These are phyloP conservation scores for Zalerion maritima DNA, from an alignment of 495 filamentous ascomycete genomes.

Conservation along the genomic window DNA sequence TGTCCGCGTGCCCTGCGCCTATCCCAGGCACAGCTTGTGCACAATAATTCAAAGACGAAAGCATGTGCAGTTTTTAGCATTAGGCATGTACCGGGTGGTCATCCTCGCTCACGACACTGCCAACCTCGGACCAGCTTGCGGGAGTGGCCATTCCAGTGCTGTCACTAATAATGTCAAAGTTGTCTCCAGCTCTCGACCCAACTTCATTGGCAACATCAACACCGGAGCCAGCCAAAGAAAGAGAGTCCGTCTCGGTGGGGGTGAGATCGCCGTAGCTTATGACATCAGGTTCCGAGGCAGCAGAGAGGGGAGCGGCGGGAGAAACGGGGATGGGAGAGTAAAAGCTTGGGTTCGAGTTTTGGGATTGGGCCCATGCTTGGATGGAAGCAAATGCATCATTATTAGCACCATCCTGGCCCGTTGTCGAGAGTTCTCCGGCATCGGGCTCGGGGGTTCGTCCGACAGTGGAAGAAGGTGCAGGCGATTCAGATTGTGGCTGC, in stretches of 20 bases:
- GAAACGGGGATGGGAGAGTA: conserved; percentile 36
- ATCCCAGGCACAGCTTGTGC: too few species aligned
- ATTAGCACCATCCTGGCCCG: conserved; percentile 22
- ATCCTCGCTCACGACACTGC: conserved; percentile 55
- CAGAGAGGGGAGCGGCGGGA: conserved; percentile 15
- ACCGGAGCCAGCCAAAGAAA: conserved; percentile 28
- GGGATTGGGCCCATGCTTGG: conserved; percentile 39
- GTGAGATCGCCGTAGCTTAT: conserved; percentile 33
- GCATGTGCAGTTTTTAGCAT: too few species aligned
- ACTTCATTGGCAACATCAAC: conserved; percentile 24
- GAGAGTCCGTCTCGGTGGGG: conserved; percentile 35
- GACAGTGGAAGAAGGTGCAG: not conserved
- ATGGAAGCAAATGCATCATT: conserved; percentile 36
- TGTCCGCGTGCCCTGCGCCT: too few species aligned
- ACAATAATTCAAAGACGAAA: too few species aligned
- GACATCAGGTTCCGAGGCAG: conserved; percentile 27
- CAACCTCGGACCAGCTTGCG: conserved; percentile 65
- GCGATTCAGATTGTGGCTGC: conserved; percentile 1
- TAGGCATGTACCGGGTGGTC: too few species aligned
- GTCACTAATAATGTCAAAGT: conserved; percentile 52
- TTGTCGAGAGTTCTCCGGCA: conserved; percentile 25
- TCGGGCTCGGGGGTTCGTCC: conserved; percentile 17
- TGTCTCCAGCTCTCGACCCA: conserved; percentile 9
- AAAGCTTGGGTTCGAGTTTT: conserved; percentile 26
- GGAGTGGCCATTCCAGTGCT: conserved; percentile 48